A percentile compares a stretch with the other conserved stretches of the same genome.
Conservation (phyloP, 306 rosid species). For the Trichosanthes cucumerina region DNA sequence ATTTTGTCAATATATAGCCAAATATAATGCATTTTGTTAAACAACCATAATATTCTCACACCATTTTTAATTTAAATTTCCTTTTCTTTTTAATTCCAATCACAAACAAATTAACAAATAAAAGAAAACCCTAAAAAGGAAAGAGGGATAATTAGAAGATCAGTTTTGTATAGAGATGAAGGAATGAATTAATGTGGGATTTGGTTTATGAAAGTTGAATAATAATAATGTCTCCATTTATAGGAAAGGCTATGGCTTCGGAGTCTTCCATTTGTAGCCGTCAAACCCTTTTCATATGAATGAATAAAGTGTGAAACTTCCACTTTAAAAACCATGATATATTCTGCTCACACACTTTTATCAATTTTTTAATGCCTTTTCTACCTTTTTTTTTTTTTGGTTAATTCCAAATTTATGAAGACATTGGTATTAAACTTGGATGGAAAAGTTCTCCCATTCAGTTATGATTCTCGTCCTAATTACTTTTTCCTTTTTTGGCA, state of each 20-base stretch:
- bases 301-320: neutral
- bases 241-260: neutral
- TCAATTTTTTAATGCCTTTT: neutral
- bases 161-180: too few relatives aligned
- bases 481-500: neutral
- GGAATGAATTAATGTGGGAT: neutral
- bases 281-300: neutral
- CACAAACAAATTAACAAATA: too few relatives aligned
- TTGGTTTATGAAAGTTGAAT: neutral
- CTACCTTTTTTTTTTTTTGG: neutral
- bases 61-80: too few relatives aligned
- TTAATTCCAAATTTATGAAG: neutral
- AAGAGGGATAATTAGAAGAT: neutral
- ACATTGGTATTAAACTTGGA: neutral
- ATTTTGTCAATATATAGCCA: too few relatives aligned
- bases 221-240: conserved; percentile 1
- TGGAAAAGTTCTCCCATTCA: neutral
- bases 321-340: neutral
- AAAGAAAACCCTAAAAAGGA: too few relatives aligned
- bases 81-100: too few relatives aligned
- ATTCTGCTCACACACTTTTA: neutral
- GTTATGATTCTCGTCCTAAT: neutral
- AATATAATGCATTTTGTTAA: too few relatives aligned
- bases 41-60: too few relatives aligned
- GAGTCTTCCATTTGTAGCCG: neutral